Evolutionary conservation across 2,329 filamentous ascomycete species (phyloP), one percentile per base, ranked within the genome.

Genomic region (Pseudocercospora fijiensis): DNA sequence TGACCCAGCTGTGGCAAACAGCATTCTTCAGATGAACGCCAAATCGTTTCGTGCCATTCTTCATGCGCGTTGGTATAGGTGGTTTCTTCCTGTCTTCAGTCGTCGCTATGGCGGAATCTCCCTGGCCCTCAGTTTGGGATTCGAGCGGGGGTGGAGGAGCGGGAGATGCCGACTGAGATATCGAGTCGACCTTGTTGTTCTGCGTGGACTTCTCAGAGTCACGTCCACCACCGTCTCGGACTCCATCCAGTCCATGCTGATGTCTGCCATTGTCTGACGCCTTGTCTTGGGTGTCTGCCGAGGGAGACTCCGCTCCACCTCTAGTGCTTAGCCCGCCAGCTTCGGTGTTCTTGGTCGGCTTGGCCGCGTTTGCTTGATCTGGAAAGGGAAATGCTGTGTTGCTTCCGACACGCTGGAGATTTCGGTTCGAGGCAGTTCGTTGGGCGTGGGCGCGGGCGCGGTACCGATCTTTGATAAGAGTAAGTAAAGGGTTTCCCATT

Each of bases 1-100:
- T 94, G 79, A 94, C 81, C 85, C 88, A 92, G 80, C 88, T 92
- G 74, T 90, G 86, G 49, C 87, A 83, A 66, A 93, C 71, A 72
- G 81, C 81, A 87, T 86, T 74, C 80, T 83, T 82, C 60, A 78
- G 78, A 69, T 83, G 81, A 37, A 81, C 83, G 68, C 82, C 78
- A 75, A 88, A 85, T 73, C 80, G 78, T 67, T 79, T 78, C 22
- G 78, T 79, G 64, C 81, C 80, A 69, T 82, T 77, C 66, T 77
- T 81, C 69, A 85, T 79, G 70, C 86, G 82, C 61, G 77, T 75
- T 24, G 79, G 65, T 65, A 86, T 76, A 68, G 79, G 77, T 63
- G 77, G 77, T 75, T 82, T 81, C 41, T 70, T 63, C 47, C 70
- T 64, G 26, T 70, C 68, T 64, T 56, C 63, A 27, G 73, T 67